Evolutionary conservation across 192 early-diverging fungal species (phyloP).

Genomic region (Umbelopsis ramanniana): DNA sequence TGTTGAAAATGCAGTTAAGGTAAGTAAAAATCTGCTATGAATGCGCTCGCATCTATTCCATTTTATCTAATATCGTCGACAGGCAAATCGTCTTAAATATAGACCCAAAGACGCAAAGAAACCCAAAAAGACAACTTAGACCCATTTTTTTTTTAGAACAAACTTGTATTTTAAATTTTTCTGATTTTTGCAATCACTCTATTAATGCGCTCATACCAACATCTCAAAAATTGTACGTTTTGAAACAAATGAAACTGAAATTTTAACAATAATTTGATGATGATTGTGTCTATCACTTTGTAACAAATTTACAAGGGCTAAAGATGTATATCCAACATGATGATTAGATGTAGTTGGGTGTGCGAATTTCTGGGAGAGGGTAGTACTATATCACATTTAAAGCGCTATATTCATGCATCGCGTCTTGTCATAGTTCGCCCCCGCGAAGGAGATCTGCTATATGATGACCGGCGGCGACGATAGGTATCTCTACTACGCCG

Average conservation of each 20-base stretch:
- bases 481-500: neutral
- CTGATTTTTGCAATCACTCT: neutral
- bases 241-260: too few relatives aligned
- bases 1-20: constrained; percentile 44
- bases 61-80: neutral
- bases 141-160: neutral
- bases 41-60: neutral
- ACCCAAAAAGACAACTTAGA: neutral
- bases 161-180: neutral
- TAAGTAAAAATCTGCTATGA: constrained; percentile 5
- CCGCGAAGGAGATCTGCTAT: neutral
- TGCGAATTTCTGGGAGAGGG: too few relatives aligned
- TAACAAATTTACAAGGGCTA: too few relatives aligned
- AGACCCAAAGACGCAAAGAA: neutral
- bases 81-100: neutral
- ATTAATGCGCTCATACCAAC: too few relatives aligned
- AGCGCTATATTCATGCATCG: too few relatives aligned
- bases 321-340: too few relatives aligned
- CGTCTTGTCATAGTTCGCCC: neutral
- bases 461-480: neutral
- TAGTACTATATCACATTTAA: too few relatives aligned
- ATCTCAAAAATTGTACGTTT: too few relatives aligned
- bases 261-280: too few relatives aligned
- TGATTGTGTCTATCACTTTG: too few relatives aligned
- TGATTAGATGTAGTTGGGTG: too few relatives aligned